Evolutionary conservation across 2,329 filamentous ascomycete genomes (phyloP).

Genomic region (Colletotrichum sp.): DNA sequence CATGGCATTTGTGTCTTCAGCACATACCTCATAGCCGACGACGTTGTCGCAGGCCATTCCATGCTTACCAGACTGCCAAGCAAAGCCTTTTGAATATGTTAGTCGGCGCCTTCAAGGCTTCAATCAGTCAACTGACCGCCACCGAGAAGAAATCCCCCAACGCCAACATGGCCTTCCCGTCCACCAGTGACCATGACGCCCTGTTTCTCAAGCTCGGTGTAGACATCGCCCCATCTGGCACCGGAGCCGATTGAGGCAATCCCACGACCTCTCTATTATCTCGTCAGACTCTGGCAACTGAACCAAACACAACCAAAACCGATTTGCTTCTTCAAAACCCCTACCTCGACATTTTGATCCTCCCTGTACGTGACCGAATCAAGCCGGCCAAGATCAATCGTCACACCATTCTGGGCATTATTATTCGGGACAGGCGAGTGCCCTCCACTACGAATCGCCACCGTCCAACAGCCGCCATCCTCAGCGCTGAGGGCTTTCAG

Average conservation of each 20-base stretch:
- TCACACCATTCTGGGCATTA: conserved; percentile 28
- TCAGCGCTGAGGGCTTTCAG: neutral
- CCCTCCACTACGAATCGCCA: conserved; percentile 44
- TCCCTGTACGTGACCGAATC: neutral
- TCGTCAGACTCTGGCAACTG: neutral
- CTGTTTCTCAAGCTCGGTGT: conserved; percentile 17
- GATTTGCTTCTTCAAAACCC: accelerated
- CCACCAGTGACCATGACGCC: conserved; percentile 25
- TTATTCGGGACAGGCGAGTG: conserved; percentile 35
- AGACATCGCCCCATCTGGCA: neutral
- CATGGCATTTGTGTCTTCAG: too few relatives aligned
- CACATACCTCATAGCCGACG: neutral
- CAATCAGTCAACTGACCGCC: neutral
- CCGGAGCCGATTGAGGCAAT: neutral
- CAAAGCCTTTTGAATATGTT: conserved; percentile 12
- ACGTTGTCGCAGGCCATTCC: conserved; percentile 46
- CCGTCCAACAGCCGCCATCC: conserved; percentile 28
- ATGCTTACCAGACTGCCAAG: conserved; percentile 14
- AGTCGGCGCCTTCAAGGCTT: accelerated
- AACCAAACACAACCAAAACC: neutral
- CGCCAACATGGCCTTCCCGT: conserved; percentile 26
- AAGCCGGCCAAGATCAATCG: neutral
- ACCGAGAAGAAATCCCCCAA: conserved; percentile 34
- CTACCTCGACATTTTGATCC: neutral
- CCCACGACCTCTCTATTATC: neutral